A percentile compares a stretch with the other conserved stretches of the same genome.
Evolutionary conservation across 441 rosid species (phyloP).

Genomic region (Populus hybrid): DNA sequence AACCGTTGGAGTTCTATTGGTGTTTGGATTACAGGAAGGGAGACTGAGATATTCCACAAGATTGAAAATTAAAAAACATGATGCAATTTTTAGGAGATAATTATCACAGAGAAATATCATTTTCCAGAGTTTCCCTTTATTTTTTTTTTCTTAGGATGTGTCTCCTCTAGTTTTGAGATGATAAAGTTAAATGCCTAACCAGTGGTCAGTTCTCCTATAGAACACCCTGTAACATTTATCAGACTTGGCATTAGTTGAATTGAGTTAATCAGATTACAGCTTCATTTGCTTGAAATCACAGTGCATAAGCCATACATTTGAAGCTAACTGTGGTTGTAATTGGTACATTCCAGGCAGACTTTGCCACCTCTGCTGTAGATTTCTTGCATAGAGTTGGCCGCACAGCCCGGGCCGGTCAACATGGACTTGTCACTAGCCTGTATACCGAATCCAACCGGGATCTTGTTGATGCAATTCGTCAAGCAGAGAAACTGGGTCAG

Average conservation of each 20-base stretch:
- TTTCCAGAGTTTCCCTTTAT: neutral
- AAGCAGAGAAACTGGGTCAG: conserved; percentile 64
- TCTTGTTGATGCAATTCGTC: conserved; percentile 73
- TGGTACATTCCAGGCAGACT: conserved; percentile 70
- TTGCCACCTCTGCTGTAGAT: conserved; percentile 87
- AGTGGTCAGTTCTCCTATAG: neutral
- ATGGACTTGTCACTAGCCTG: conserved; percentile 85
- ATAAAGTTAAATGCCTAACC: neutral
- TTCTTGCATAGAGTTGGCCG: conserved; percentile 93
- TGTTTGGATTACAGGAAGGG: neutral
- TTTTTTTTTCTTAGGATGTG: neutral
- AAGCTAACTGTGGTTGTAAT: conserved; percentile 15
- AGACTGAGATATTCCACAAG: neutral
- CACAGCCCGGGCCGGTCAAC: conserved; percentile 92
- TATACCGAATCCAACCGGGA: conserved; percentile 69
- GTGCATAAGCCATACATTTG: neutral
- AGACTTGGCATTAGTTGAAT: neutral
- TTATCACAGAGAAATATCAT: neutral
- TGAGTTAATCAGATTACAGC: neutral
- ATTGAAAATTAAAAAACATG: conserved; percentile 1
- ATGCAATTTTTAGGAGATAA: neutral
- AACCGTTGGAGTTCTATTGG: neutral
- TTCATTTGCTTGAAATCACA: neutral
- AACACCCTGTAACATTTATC: neutral
- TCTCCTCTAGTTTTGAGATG: neutral